A percentile compares a stretch with the other conserved stretches of the same genome.
phyloP scores from a whole-genome alignment of 371 early-diverging fungal genomes.

The Circinella minor region DNA sequence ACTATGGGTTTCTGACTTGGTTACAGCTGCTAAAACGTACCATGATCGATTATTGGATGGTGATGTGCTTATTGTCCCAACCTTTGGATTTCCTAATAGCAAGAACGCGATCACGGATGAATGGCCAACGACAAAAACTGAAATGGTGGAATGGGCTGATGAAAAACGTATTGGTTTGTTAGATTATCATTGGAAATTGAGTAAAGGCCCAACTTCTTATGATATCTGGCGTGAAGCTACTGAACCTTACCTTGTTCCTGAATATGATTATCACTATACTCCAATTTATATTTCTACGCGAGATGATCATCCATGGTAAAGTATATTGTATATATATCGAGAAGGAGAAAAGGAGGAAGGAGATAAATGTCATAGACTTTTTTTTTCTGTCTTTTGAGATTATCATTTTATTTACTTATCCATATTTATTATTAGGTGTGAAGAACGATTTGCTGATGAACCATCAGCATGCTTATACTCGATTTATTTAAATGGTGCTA shows the following conservation, averaged over 20 bases:
- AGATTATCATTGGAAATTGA: constrained; percentile 40
- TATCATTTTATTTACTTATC: background rate
- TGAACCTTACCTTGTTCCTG: constrained; percentile 38
- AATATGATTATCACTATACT: constrained; percentile 42
- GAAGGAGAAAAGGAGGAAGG: background rate
- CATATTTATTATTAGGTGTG: constrained; percentile 30
- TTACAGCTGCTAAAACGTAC: constrained; percentile 21
- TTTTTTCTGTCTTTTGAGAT: background rate
- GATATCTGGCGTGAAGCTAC: constrained; percentile 35
- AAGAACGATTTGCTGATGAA: constrained; percentile 49
- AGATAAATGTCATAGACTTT: no score
- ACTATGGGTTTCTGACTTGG: constrained; percentile 30
- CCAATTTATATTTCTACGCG: constrained; percentile 38
- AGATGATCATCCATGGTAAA: constrained; percentile 45
- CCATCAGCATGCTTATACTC: constrained; percentile 41
- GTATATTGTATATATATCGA: background rate
- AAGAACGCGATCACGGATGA: constrained; percentile 15
- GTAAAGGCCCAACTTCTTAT: constrained; percentile 42
- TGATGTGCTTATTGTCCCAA: constrained; percentile 41
- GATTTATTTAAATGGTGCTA: constrained; percentile 39
- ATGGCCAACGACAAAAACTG: constrained; percentile 34
- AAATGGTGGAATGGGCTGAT: constrained; percentile 34
- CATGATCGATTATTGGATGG: constrained; percentile 26
- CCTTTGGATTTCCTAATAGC: constrained; percentile 35
- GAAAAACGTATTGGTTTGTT: constrained; percentile 33